A percentile compares a stretch with the other conserved stretches of the same genome.
These are phyloP conservation scores for Stenocarpella maydis DNA, from an alignment of 2,329 filamentous ascomycete species.

Conservation along the genomic window DNA sequence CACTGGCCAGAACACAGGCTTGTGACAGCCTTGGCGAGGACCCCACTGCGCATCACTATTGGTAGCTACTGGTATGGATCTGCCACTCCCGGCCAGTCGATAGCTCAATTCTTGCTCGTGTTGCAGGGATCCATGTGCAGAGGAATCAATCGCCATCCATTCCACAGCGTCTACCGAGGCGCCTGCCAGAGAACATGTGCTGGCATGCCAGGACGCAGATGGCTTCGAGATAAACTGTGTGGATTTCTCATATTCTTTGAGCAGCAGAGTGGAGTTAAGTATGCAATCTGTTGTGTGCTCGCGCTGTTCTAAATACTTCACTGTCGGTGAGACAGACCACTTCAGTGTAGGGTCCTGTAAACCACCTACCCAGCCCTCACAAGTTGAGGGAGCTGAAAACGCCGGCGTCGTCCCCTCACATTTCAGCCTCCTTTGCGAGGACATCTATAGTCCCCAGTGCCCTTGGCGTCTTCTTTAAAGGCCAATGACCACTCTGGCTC, in stretches of 20 bases:
- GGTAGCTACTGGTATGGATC: not conserved
- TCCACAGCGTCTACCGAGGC: not conserved
- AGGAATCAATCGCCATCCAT: not conserved
- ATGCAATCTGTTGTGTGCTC: not conserved
- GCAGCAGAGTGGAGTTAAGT: not conserved
- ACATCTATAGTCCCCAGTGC: too few species aligned
- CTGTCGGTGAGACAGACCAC: not conserved
- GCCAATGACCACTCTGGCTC: too few species aligned
- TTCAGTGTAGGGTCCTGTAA: not conserved
- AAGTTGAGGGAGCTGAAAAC: too few species aligned
- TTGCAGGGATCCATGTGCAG: not conserved
- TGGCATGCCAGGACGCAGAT: not conserved
- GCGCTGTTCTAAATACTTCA: not conserved
- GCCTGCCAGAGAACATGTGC: not conserved
- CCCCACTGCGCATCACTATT: conserved; percentile 9
- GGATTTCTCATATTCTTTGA: too few species aligned
- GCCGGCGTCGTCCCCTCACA: too few species aligned
- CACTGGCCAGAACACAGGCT: not conserved
- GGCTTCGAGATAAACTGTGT: too few species aligned
- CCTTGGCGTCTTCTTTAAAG: too few species aligned
- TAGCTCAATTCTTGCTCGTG: not conserved
- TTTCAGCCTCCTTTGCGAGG: too few species aligned
- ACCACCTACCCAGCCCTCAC: too few species aligned
- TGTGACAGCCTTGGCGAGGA: conserved; percentile 15
- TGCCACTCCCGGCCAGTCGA: conserved; percentile 7